Percentiles rank a stretch among this genome's conserved stretches.
Evolutionary conservation across 495 filamentous ascomycete species (phyloP).

Genomic region (Aspergillus haitiensis): DNA sequence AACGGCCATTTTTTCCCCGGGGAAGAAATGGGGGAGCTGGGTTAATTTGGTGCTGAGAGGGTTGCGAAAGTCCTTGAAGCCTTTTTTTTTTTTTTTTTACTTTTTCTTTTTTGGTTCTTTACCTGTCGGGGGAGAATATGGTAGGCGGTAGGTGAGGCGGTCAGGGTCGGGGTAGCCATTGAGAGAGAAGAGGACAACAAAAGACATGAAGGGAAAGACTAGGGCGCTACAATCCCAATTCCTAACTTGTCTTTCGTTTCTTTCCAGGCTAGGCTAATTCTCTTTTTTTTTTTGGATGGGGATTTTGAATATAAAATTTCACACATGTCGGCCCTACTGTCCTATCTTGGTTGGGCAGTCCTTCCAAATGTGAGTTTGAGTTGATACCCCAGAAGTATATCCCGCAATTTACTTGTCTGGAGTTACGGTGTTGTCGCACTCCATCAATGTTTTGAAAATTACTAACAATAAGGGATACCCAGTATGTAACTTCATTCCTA

Average conservation of each 20-base stretch:
- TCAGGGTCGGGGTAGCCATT: conserved; percentile 11
- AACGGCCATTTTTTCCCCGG: conserved; percentile 39
- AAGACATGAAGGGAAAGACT: background rate
- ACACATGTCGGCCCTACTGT: conserved; percentile 56
- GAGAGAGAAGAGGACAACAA: background rate
- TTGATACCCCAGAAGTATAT: background rate
- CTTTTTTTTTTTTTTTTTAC: conserved; percentile 41
- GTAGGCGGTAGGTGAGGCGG: conserved; percentile 42
- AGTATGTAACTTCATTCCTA: conserved; percentile 77
- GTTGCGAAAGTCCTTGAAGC: conserved; percentile 28
- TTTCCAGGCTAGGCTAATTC: no score
- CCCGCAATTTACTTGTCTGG: background rate
- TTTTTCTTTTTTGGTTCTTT: conserved; percentile 25
- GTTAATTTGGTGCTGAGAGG: conserved; percentile 21
- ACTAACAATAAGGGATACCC: conserved; percentile 11
- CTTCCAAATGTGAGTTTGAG: conserved; percentile 65
- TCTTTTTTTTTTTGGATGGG: background rate
- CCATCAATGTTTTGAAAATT: background rate
- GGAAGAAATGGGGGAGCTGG: conserved; percentile 28
- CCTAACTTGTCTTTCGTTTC: no score
- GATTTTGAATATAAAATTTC: conserved; percentile 18
- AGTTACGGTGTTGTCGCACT: background rate
- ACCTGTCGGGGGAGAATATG: conserved; percentile 11
- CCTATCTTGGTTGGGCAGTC: conserved; percentile 75
- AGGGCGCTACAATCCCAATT: background rate